Base-by-base conservation (phyloP, 768 basidiomycete species). In the Tricholoma terreum region DNA sequence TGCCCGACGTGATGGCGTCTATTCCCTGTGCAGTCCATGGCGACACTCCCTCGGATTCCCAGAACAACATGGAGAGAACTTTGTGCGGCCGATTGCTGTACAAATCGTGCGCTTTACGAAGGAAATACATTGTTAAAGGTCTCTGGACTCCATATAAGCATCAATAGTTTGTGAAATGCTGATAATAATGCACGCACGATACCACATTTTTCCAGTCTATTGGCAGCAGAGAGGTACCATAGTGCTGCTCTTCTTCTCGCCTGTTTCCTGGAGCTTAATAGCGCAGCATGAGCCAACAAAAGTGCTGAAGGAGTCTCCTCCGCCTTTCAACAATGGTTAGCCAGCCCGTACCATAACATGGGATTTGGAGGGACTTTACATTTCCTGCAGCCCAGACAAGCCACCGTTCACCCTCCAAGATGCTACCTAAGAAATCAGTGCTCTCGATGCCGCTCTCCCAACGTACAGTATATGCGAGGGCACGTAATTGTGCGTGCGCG, bases 321-420 rank as follows among this genome's bases (percentile, higher is more conserved):
- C 72, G 84, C 82, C 90, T 93, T 78, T 54, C 67, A 64, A 54
- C 50, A 61, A 66, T 52, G 61, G 65, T 71, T 59, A 75, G 65
- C 56, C 58, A 61, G 22, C 59, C 40, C 40, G 10, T 33, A 31
- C 12, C 21, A 33, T 31, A 34, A 38, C 14, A 45, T 8, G 15
- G n/a, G 15, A 14, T 22, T 10, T 6, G 6, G 31, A 33, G 61
- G 22, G 38, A 53, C 79, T 85, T 57, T 75, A 93, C 91, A 71
- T 84, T 84, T 61, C 86, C 87, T 22, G 92, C 90, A 40, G 92
- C 91, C 84, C 84, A 90, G 15, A 91, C 88, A 5, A 94, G 73
- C 92, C 92, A 94, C 55, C 89, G 77, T 61, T 94, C 92, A 2
- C 90, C 92, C 64, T 89, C 89, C 30, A 92, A 66, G 10, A 73